These are phyloP conservation scores for Phytophthora crassamura DNA, from an alignment of 352 stramenopile species.

Conservation along the genomic window DNA sequence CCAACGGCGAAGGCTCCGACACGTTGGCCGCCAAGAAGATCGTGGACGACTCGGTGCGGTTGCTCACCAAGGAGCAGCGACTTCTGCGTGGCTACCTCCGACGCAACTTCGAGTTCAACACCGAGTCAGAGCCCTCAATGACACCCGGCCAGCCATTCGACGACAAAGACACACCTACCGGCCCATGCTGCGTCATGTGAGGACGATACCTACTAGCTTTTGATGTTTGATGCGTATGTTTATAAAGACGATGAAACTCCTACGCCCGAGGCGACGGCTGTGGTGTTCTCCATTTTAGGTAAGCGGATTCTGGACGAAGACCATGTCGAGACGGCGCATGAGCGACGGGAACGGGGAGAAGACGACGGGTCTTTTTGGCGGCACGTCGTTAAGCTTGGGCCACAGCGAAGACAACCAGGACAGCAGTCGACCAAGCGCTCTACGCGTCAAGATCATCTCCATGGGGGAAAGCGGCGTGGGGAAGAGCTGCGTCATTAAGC, in stretches of 20 bases:
- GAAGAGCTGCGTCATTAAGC: slow-evolving; percentile 96
- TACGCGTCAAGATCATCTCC: slow-evolving; percentile 95
- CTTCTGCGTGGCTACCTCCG: slow-evolving; percentile 73
- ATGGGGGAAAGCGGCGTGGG: slow-evolving; percentile 91
- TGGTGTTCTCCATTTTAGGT: slow-evolving; percentile 6
- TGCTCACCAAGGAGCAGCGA: slow-evolving; percentile 63
- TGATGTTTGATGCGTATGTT: slow-evolving; percentile 19
- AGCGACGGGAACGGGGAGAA: slow-evolving; percentile 81
- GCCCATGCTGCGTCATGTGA: slow-evolving; percentile 38
- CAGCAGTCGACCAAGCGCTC: slow-evolving; percentile 46
- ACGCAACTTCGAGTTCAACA: slow-evolving; percentile 75
- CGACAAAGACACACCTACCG: slow-evolving; percentile 23
- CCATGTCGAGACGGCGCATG: slow-evolving; percentile 40
- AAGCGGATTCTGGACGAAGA: neutral
- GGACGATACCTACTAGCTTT: slow-evolving; percentile 6
- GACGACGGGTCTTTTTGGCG: slow-evolving; percentile 35
- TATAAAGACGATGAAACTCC: slow-evolving; percentile 25
- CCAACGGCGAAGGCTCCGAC: slow-evolving; percentile 33
- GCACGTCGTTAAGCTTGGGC: slow-evolving; percentile 32
- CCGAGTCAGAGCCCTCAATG: slow-evolving; percentile 2
- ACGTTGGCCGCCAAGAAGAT: slow-evolving; percentile 33
- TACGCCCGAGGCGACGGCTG: neutral
- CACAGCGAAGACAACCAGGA: slow-evolving; percentile 36
- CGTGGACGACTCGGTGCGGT: slow-evolving; percentile 48
- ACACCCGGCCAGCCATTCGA: slow-evolving; percentile 4